Evolutionary conservation across 176 grass and related monocot genomes (phyloP).

Genomic region (Carex myosuroides): DNA sequence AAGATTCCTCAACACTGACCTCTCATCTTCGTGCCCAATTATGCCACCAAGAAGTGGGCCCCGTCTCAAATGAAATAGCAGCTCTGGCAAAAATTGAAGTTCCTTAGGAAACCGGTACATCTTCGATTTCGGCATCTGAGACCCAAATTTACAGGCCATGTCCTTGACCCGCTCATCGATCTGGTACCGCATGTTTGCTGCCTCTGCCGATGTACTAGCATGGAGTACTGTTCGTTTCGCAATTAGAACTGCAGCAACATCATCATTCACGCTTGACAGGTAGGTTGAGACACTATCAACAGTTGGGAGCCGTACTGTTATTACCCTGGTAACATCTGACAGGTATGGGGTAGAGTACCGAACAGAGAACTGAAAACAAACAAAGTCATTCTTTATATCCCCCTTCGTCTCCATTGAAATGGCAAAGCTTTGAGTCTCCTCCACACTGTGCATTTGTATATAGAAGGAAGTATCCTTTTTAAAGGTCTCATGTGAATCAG

Average conservation of each 20-base stretch:
- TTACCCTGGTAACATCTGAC: conserved; percentile 76
- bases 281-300: conserved; percentile 72
- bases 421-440: conserved; percentile 85
- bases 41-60: conserved; percentile 92
- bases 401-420: conserved; percentile 85
- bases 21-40: conserved; percentile 93
- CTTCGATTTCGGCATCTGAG: conserved; percentile 73
- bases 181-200: conserved; percentile 55
- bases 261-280: conserved; percentile 63
- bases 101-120: conserved; percentile 79
- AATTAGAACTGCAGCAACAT: conserved; percentile 67
- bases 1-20: conserved; percentile 78
- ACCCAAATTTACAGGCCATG: conserved; percentile 77
- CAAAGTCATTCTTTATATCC: conserved; percentile 78
- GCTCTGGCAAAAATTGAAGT: conserved; percentile 65
- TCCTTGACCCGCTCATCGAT: conserved; percentile 93
- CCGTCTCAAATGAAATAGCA: conserved; percentile 93
- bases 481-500: conserved; percentile 92
- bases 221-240: conserved; percentile 66
- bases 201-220: conserved; percentile 52
- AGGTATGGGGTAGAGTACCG: conserved; percentile 77
- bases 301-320: conserved; percentile 66
- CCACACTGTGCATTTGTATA: conserved; percentile 93
- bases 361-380: conserved; percentile 93
- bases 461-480: conserved; percentile 76